A percentile compares a stretch with the other conserved stretches of the same genome.
phyloP scores from a whole-genome alignment of 1,139 yeast genomes.

The Debaryomyces coudertii region DNA sequence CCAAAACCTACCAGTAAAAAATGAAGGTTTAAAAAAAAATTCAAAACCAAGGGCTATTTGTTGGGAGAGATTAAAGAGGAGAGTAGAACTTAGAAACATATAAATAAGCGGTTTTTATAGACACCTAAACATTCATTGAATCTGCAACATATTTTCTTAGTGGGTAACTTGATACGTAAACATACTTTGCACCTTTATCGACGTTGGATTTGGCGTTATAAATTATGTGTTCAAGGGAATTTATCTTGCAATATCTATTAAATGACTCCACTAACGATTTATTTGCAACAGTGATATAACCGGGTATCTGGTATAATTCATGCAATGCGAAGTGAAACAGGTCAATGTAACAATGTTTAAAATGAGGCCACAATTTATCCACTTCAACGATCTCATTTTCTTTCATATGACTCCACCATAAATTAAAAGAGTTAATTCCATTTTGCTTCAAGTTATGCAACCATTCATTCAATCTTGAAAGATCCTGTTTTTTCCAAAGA shows the following conservation, averaged over 20 bases:
- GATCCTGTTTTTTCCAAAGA: background rate
- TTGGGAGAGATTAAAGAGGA: conserved; percentile 1
- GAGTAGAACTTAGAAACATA: background rate
- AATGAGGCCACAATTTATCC: background rate
- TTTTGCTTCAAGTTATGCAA: background rate
- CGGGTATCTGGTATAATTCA: background rate
- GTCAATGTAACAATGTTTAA: background rate
- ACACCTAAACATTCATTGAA: conserved; percentile 1
- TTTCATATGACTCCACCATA: background rate
- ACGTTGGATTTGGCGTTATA: conserved; percentile 3
- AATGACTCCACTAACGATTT: background rate
- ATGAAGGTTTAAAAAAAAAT: background rate
- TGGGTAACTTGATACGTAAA: conserved; percentile 7
- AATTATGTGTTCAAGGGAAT: background rate
- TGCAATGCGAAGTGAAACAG: background rate
- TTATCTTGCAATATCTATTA: background rate
- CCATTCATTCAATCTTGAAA: background rate
- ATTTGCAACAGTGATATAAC: background rate
- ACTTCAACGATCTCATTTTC: background rate
- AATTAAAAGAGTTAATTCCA: background rate
- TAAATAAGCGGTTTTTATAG: background rate
- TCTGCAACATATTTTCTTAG: conserved; percentile 5
- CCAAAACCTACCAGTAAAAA: background rate
- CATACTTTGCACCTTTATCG: conserved; percentile 5
- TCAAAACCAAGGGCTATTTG: background rate